These are phyloP conservation scores for Apiospora rasikravindrae DNA, from an alignment of 2,329 filamentous ascomycete species.

Conservation along the genomic window DNA sequence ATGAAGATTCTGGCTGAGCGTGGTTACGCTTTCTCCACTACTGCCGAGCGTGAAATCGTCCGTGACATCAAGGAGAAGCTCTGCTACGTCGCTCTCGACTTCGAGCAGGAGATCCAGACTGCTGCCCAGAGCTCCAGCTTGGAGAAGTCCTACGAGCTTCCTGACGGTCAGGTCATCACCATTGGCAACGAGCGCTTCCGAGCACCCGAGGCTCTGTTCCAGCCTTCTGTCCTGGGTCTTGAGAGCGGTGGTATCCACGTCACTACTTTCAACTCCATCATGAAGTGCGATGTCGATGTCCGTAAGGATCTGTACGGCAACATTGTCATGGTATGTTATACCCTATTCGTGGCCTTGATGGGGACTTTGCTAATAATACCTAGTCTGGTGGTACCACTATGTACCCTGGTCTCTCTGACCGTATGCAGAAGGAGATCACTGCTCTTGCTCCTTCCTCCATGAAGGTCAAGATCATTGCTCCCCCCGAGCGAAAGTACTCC, in stretches of 20 bases:
- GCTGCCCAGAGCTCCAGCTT: slow-evolving; percentile 97
- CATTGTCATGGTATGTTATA: slow-evolving; percentile 94
- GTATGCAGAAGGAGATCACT: slow-evolving; percentile 99
- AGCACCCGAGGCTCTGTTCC: slow-evolving; percentile 99
- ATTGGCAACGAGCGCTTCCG: slow-evolving; percentile 99
- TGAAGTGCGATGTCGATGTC: slow-evolving; percentile 99
- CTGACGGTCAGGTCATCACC: slow-evolving; percentile 99
- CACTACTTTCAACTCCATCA: slow-evolving; percentile 99
- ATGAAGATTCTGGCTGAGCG: slow-evolving; percentile 99
- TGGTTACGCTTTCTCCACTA: slow-evolving; percentile 99
- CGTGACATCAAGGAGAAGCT: slow-evolving; percentile 99
- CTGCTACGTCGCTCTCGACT: slow-evolving; percentile 99
- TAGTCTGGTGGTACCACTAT: slow-evolving; percentile 99
- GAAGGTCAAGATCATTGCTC: slow-evolving; percentile 99
- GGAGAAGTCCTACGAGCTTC: slow-evolving; percentile 99
- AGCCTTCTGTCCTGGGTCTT: slow-evolving; percentile 96
- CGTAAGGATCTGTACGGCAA: slow-evolving; percentile 99
- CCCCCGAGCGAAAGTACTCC: slow-evolving; percentile 99
- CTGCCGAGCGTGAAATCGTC: slow-evolving; percentile 99
- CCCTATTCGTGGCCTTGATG: slow-evolving; percentile 11
- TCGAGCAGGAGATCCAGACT: slow-evolving; percentile 99
- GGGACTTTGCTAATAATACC: slow-evolving; percentile 38
- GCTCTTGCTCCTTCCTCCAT: slow-evolving; percentile 98
- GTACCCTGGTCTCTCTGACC: slow-evolving; percentile 99
- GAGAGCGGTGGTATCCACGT: slow-evolving; percentile 99